Conservation (phyloP, 306 rosid species). For the Cucurbita moschata region DNA sequence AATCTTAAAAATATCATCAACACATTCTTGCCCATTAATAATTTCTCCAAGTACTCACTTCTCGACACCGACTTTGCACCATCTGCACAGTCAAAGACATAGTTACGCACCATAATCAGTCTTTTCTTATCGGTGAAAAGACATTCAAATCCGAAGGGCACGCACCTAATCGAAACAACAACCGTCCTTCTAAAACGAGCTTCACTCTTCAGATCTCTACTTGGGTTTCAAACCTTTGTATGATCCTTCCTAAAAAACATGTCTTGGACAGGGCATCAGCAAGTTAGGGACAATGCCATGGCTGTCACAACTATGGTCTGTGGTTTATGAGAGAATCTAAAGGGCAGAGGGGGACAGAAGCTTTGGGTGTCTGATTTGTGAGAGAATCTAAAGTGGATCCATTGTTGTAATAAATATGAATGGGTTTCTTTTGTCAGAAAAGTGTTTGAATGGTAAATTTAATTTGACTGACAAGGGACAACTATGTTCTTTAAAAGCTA, state of each 20-base stretch:
- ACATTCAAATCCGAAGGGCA: not conserved
- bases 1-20: too few species aligned
- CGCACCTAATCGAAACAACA: not conserved
- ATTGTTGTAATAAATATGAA: not conserved
- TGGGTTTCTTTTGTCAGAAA: not conserved
- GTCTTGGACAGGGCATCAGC: not conserved
- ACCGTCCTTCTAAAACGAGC: not conserved
- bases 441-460: not conserved
- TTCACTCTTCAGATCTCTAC: not conserved
- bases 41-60: too few species aligned
- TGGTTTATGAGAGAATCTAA: not conserved
- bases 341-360: too few species aligned
- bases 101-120: not conserved
- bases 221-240: not conserved
- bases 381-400: not conserved
- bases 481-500: not conserved
- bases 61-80: not conserved
- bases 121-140: not conserved
- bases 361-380: too few species aligned
- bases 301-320: not conserved
- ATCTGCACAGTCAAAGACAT: not conserved
- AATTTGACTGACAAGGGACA: not conserved
- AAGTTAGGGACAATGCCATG: conserved; percentile 3
- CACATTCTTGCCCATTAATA: too few species aligned
- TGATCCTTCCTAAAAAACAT: not conserved